Base-by-base conservation (phyloP, 495 filamentous ascomycete genomes). In the Astrothelium subdiscretum region DNA sequence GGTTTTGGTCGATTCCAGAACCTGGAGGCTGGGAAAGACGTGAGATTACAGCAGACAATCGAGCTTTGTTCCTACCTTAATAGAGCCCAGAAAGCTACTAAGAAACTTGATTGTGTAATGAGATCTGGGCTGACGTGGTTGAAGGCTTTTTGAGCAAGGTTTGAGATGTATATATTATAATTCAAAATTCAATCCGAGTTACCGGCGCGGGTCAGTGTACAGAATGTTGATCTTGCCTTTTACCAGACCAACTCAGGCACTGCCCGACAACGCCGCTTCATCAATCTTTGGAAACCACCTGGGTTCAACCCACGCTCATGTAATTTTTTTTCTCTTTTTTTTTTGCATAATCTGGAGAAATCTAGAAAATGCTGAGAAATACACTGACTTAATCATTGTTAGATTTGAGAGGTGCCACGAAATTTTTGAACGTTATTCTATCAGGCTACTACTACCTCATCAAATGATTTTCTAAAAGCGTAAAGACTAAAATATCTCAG, bases 161-260 rank as follows among this genome's bases (percentile, higher is more conserved):
- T 59, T 57, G 27, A 10, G 27, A 26, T 61, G 63, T 65, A 65
- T 66, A 62, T 42, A 59, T 54, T 54, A 15, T 32, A 32, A 42
- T 20, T 11, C 27, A 51, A 40, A 15, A 57, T 29, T 29, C 57
- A 11, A 1, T 0, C 64, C 59, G 60, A 2, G 59, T 48, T 69
- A 29, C 24, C 4, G 67, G 65, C 63, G 69, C 69, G 66, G 65
- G 67, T 69, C 65, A 61, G 58, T 58, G 65, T 71, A 67, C 65
- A 63, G 64, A 71, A 71, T 59, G 61, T 68, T 69, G 69, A 69
- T 71, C 69, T 71, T 71, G 69, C 69, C 69, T 71, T 71, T 71
- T 71, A 71, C 69, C 69, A 71, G 69, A 71, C 67, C 69, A 68
- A 63, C 69, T 66, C 65, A 65, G 69, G 67, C 64, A 43, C 60